Conservation (phyloP, 768 basidiomycete species). For the Leccinum imitatum region DNA sequence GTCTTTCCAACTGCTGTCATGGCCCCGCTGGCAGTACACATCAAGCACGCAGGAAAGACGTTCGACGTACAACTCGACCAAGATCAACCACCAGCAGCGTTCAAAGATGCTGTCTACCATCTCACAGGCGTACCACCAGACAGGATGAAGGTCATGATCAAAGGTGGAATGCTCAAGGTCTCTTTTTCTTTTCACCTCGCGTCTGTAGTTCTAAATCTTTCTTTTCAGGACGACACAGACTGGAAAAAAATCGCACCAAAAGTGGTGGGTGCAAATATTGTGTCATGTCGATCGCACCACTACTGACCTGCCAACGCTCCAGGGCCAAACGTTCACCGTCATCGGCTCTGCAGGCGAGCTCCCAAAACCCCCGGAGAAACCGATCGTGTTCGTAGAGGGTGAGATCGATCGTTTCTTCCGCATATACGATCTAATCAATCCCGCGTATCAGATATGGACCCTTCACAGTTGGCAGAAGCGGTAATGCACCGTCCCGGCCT, state of each 20-base stretch:
- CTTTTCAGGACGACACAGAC: conserved; percentile 76
- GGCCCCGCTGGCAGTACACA: conserved; percentile 70
- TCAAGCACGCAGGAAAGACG: conserved; percentile 89
- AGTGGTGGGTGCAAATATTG: conserved; percentile 51
- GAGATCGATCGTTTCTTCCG: conserved; percentile 8
- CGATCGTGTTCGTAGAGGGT: conserved; percentile 86
- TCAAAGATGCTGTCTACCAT: conserved; percentile 83
- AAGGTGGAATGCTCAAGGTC: conserved; percentile 89
- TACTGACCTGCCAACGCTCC: conserved; percentile 2
- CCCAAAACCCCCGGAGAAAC: conserved; percentile 81
- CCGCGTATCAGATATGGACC: conserved; percentile 70
- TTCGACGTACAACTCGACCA: conserved; percentile 72
- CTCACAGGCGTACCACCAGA: conserved; percentile 85
- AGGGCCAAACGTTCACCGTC: conserved; percentile 91
- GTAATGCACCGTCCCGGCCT: conserved; percentile 41
- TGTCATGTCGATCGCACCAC: not conserved
- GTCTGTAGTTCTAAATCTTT: not conserved
- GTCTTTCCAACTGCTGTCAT: conserved; percentile 36
- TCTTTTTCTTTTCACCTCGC: not conserved
- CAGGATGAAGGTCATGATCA: conserved; percentile 97
- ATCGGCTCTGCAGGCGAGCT: conserved; percentile 93
- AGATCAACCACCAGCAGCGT: conserved; percentile 62
- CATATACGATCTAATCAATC: conserved; percentile 16
- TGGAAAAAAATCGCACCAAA: conserved; percentile 86
- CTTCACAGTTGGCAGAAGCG: conserved; percentile 74